Evolutionary conservation across 2,329 filamentous ascomycete genomes (phyloP).

Genomic region (Fusarium sp.): DNA sequence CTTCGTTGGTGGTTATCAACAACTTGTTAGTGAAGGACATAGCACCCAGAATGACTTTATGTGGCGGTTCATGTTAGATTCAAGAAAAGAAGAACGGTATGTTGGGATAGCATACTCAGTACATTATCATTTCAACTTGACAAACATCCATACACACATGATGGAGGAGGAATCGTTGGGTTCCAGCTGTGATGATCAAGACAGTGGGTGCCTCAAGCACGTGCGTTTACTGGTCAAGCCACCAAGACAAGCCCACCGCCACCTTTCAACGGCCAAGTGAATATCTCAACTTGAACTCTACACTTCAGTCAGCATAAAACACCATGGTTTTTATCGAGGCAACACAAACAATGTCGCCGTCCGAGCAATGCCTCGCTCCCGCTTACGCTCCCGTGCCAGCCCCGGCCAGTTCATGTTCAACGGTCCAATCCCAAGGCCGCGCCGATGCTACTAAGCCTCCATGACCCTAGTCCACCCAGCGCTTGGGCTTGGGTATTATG

Average conservation of each 20-base stretch:
- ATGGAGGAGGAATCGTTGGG: not conserved
- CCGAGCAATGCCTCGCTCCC: not conserved
- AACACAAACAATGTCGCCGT: not conserved
- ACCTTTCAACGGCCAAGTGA: not conserved
- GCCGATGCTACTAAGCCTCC: slow-evolving; percentile 25
- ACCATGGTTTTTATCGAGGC: not conserved
- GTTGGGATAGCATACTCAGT: too few species aligned
- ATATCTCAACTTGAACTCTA: not conserved
- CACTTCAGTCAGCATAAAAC: not conserved
- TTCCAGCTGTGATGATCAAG: not conserved
- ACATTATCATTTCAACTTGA: not conserved
- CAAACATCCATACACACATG: not conserved
- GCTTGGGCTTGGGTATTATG: not conserved
- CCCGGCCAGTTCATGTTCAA: not conserved
- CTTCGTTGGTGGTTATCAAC: too few species aligned
- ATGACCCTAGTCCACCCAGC: slow-evolving; percentile 18
- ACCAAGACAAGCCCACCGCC: not conserved
- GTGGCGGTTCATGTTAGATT: not conserved
- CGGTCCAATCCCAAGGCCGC: not conserved
- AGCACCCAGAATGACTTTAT: not conserved
- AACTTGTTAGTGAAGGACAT: not conserved
- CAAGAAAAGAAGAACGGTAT: too few species aligned
- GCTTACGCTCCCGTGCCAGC: not conserved
- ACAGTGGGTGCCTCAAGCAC: not conserved
- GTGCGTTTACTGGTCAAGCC: not conserved